These are phyloP conservation scores for Fibroporia radiculosa DNA, from an alignment of 768 basidiomycete genomes.

Conservation along the genomic window DNA sequence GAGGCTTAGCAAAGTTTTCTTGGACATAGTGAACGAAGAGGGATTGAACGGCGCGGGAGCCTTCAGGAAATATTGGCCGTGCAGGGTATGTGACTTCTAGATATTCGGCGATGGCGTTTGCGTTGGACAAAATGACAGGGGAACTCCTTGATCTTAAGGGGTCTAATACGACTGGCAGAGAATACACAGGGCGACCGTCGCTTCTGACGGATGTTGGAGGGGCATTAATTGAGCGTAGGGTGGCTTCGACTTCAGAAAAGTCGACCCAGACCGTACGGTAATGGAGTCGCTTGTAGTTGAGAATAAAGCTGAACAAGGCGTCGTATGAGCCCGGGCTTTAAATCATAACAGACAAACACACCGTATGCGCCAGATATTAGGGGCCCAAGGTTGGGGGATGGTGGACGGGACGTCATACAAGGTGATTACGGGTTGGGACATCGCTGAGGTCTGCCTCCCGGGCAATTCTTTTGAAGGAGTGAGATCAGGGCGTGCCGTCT, in stretches of 20 bases:
- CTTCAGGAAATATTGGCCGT: slow-evolving; percentile 63
- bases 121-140: slow-evolving; percentile 51
- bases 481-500: neutral
- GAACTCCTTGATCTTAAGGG: slow-evolving; percentile 35
- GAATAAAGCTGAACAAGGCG: slow-evolving; percentile 52
- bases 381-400: slow-evolving; percentile 64
- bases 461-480: no score
- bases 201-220: slow-evolving; percentile 44
- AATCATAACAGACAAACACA: slow-evolving; percentile 16
- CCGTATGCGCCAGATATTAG: slow-evolving; percentile 70
- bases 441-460: no score
- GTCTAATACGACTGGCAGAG: slow-evolving; percentile 64
- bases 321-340: neutral
- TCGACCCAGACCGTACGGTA: slow-evolving; percentile 69
- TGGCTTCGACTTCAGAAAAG: slow-evolving; percentile 58
- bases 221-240: slow-evolving; percentile 49
- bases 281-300: slow-evolving; percentile 70
- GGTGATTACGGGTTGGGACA: slow-evolving; percentile 46
- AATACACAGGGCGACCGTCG: slow-evolving; percentile 57
- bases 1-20: slow-evolving; percentile 55
- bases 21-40: slow-evolving; percentile 67
- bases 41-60: slow-evolving; percentile 57
- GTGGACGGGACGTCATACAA: slow-evolving; percentile 62
- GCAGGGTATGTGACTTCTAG: slow-evolving; percentile 63
- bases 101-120: slow-evolving; percentile 62